These are phyloP conservation scores for Sarocladium brachiariae DNA, from an alignment of 2,329 filamentous ascomycete genomes.

Conservation along the genomic window DNA sequence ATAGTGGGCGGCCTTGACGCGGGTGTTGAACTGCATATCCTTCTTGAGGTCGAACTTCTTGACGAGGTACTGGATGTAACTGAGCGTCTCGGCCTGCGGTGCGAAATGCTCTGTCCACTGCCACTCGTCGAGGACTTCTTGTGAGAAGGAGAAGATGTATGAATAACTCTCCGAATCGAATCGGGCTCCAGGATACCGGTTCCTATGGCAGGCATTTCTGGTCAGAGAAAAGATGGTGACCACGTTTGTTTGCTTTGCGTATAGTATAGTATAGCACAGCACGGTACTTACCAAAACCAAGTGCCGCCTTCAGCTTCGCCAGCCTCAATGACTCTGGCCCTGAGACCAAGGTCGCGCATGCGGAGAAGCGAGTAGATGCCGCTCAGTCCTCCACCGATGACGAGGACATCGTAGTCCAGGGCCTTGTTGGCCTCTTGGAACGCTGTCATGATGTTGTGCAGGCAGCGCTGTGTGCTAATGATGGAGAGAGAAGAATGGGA, in stretches of 20 bases:
- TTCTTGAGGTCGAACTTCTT: constrained; percentile 22
- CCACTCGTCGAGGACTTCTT: constrained; percentile 35
- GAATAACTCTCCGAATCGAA: constrained; percentile 33
- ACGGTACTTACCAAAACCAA: constrained; percentile 36
- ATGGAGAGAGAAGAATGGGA: no score
- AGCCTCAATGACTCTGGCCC: constrained; percentile 31
- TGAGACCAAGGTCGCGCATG: constrained; percentile 30
- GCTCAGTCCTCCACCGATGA: constrained; percentile 57
- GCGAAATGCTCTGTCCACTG: constrained; percentile 29
- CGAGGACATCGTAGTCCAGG: constrained; percentile 57
- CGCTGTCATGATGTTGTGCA: constrained; percentile 2
- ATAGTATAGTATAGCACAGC: no score
- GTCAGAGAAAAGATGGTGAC: neutral
- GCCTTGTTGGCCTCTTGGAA: constrained; percentile 1
- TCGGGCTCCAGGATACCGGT: constrained; percentile 31
- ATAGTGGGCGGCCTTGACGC: constrained; percentile 25
- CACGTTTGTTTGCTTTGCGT: no score
- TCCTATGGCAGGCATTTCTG: constrained; percentile 21
- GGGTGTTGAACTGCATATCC: constrained; percentile 34
- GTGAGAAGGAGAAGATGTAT: constrained; percentile 34
- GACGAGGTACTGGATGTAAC: constrained; percentile 11
- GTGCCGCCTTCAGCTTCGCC: constrained; percentile 35
- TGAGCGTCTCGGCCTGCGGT: constrained; percentile 17
- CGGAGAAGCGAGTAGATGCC: constrained; percentile 35
- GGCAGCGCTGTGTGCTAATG: no score